Base-by-base conservation (phyloP, 305 asterid species). In the Fraxinus floribunda region DNA sequence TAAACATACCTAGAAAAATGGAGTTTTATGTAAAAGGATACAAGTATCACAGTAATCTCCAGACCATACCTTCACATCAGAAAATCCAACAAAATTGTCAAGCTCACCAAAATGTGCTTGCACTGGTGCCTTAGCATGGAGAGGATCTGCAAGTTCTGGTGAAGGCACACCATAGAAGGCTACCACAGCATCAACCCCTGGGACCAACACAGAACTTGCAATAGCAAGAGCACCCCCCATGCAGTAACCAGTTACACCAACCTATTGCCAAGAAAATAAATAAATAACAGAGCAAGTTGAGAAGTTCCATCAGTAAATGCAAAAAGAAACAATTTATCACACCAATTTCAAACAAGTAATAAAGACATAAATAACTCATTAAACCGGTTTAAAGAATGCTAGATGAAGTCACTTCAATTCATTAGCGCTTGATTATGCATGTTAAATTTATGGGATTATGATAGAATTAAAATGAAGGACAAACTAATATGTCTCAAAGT, bases 201-300 rank as follows among this genome's bases (percentile, higher is more conserved):
- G 93, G 80, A 93, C 90, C 86, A 90, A 84, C 64, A 96, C 99
- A 80, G 99, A 92, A 87, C 98, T 96, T 85, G 98, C 99, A 80
- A 96, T 88, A 66, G 97, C 89, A 84, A 96, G 97, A 84, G 99
- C 98, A 73, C 99, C 98, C 52, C 98, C 99, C 99, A 96, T 94
- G 92, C 99, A 94, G 87, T 84, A 96, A 82, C 99, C 98, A 77
- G 97, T 93, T 13, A 92, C 97, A 49, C 98, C 98, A 83, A 92
- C 88, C 99, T 95, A 86, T 74, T 49, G 73, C 5, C 36, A 35
- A 6, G 39, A 5, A 5, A 6, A 6, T 26, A 26, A 0, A 9
- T 1, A 39, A 7, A 39, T 8, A 39, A 39, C 0, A 3, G 13
- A n/a, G 77, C 62, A 83, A 80, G 35, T 52, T 4, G 8, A 64